A percentile compares a stretch with the other conserved stretches of the same genome.
These are phyloP conservation scores for Ophiostoma himal-ulmi DNA, from an alignment of 2,329 filamentous ascomycete genomes.

Conservation along the genomic window DNA sequence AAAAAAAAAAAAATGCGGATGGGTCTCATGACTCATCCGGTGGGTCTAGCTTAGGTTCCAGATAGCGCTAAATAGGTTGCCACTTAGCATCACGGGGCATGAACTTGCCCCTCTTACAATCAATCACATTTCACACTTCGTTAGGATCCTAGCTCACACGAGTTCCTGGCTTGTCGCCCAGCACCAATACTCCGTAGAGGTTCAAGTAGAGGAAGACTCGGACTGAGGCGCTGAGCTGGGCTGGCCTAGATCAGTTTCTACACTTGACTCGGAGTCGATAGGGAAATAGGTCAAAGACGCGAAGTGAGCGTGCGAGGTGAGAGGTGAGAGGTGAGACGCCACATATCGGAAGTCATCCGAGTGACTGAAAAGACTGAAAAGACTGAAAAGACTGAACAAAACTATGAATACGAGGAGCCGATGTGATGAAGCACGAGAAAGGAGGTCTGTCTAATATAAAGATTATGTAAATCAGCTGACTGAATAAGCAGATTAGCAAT, in stretches of 20 bases:
- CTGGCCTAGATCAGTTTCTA: neutral
- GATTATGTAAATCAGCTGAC: neutral
- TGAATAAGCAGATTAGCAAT: neutral
- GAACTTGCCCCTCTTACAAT: no score
- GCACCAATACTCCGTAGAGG: neutral
- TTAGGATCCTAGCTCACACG: conserved; percentile 4
- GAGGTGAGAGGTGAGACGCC: neutral
- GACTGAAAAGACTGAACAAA: neutral
- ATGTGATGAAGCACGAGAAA: neutral
- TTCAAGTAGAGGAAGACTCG: no score
- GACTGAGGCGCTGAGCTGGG: neutral
- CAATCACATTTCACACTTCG: no score
- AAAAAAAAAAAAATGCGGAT: no score
- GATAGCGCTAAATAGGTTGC: no score
- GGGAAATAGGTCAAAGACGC: neutral
- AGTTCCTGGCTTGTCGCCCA: neutral
- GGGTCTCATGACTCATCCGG: no score
- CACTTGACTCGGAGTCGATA: neutral
- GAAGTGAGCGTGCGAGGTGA: neutral
- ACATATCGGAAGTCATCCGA: neutral
- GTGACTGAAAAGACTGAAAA: neutral
- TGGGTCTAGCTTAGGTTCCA: no score
- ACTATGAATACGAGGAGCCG: neutral
- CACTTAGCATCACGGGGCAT: no score
- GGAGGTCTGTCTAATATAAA: neutral